These are phyloP conservation scores for Teunomyces stri DNA, from an alignment of 805 yeast species.

Conservation along the genomic window DNA sequence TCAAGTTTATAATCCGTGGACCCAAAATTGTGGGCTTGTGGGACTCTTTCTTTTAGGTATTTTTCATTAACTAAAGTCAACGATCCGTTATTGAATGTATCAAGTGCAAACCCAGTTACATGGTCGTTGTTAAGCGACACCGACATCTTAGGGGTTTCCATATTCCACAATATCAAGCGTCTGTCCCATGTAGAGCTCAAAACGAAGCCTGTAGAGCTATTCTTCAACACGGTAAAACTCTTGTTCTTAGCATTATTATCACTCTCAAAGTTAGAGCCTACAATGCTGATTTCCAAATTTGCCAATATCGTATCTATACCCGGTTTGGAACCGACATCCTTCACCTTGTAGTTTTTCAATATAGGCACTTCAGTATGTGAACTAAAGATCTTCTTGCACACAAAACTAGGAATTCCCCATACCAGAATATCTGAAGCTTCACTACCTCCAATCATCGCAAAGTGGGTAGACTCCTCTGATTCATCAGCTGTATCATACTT, in stretches of 20 bases:
- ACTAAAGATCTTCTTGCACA: constrained; percentile 45
- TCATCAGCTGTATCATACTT: constrained; percentile 29
- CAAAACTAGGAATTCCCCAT: constrained; percentile 71
- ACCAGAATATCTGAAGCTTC: constrained; percentile 57
- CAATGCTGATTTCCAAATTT: constrained; percentile 18
- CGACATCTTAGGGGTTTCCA: constrained; percentile 15
- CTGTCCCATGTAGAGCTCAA: constrained; percentile 27
- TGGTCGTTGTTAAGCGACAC: constrained; percentile 14
- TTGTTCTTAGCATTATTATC: constrained; percentile 5
- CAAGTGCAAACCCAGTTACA: constrained; percentile 16
- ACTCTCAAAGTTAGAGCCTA: constrained; percentile 7
- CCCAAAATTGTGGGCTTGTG: background rate
- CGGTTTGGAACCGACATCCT: constrained; percentile 17
- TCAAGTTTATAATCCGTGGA: constrained; percentile 3
- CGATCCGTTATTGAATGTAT: constrained; percentile 29
- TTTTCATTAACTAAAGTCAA: constrained; percentile 43
- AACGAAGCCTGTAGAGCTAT: constrained; percentile 9
- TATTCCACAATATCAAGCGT: constrained; percentile 29
- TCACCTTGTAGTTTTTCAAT: constrained; percentile 22
- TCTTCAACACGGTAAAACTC: constrained; percentile 13
- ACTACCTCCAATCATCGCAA: constrained; percentile 68
- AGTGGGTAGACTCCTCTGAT: constrained; percentile 24
- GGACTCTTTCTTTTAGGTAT: constrained; percentile 8
- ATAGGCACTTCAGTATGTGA: constrained; percentile 17
- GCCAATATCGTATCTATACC: constrained; percentile 18